A percentile compares a stretch with the other conserved stretches of the same genome.
These are phyloP conservation scores for Imleria badia DNA, from an alignment of 768 basidiomycete species.

Conservation along the genomic window DNA sequence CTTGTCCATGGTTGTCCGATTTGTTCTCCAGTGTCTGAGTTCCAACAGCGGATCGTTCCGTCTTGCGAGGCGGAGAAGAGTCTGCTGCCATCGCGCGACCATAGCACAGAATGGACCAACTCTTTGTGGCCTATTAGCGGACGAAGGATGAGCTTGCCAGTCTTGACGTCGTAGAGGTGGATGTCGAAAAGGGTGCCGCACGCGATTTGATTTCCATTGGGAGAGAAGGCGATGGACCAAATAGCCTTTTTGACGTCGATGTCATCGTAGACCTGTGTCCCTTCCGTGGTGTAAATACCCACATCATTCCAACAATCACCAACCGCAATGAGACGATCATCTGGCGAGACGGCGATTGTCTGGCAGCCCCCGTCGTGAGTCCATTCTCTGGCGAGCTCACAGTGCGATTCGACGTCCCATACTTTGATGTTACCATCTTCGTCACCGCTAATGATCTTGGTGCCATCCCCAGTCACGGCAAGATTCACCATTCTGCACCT, in stretches of 20 bases:
- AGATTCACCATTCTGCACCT: too few species aligned
- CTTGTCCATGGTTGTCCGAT: neutral
- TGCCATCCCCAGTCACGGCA: conserved; percentile 2
- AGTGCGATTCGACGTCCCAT: conserved; percentile 6
- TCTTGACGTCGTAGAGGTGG: neutral
- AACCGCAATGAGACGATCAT: neutral
- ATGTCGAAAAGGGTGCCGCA: neutral
- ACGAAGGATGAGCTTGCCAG: neutral
- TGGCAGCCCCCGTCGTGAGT: neutral
- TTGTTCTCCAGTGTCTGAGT: neutral
- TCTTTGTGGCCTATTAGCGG: neutral
- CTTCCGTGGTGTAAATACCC: too few species aligned
- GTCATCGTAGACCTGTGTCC: too few species aligned
- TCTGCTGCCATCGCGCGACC: conserved; percentile 5
- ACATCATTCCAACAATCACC: too few species aligned
- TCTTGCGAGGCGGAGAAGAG: neutral
- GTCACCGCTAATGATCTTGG: neutral
- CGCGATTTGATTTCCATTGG: neutral
- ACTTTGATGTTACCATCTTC: neutral
- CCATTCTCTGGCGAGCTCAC: neutral
- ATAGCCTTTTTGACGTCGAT: too few species aligned
- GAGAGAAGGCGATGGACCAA: neutral
- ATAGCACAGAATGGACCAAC: neutral
- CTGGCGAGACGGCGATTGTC: neutral
- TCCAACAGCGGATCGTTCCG: conserved; percentile 12